Evolutionary conservation across 805 yeast species (phyloP), one percentile per base, ranked within the genome.

Genomic region (Wickerhamia fluorescens): DNA sequence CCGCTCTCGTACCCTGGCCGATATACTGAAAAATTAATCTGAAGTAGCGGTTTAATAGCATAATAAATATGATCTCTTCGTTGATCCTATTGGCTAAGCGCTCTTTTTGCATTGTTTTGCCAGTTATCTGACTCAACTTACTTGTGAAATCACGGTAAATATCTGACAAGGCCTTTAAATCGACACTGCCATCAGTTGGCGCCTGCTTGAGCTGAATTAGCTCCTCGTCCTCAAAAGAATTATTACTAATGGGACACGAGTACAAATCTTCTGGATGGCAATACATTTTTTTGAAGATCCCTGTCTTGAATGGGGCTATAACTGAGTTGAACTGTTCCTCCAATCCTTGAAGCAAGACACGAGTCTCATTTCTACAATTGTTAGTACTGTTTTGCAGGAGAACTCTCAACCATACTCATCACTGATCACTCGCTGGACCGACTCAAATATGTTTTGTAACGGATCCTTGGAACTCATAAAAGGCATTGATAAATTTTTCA

Each of bases 1-100:
- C 14, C 13, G 8, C 16, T 5, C 29, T 18, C 14, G 2, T 13
- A 5, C 6, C 2, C 8, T 17, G 6, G 22, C 10, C 14, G 14
- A 32, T 27, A 16, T 20, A 16, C 12, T 24, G 14, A 3, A 44
- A 37, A 10, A 49, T 37, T 5, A 33, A 36, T 11, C 30, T 27
- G 29, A 45, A 42, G 30, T 50, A 50, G 3, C 46, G 33, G 25
- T 41, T 25, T 4, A 34, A n/a, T 20, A 50, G 19, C 15, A 47
- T 22, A 4, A 47, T 23, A 31, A 33, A 41, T 17, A 45, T 30
- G 11, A 38, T 33, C n/a, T 50, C 54, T 28, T 50, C 53, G 11
- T 30, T 21, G 16, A 45, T 27, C 26, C 40, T 46, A 15, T 32
- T 40, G 20, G 23, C 12, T 18, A 45, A 26, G 12, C 49, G 37